Conservation (phyloP, 164 flowering plant species). For the Macadamia tetraphylla region DNA sequence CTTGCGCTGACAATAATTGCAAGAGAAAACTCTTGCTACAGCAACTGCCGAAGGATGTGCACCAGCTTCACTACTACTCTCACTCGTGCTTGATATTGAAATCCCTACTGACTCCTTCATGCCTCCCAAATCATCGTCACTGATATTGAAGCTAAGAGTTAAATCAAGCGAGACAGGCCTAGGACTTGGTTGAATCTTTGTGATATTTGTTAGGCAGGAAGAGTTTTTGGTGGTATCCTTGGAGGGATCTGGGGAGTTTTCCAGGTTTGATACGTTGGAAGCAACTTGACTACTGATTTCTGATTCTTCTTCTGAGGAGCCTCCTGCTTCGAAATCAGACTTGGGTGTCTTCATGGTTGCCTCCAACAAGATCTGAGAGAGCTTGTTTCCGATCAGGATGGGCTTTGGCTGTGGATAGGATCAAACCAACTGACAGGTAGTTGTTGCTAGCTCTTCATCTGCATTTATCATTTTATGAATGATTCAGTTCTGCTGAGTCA, state of each 20-base stretch:
- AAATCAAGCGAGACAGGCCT: slow-evolving; percentile 48
- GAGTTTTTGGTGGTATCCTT: slow-evolving; percentile 22
- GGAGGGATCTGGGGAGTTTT: slow-evolving; percentile 26
- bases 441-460: slow-evolving; percentile 15
- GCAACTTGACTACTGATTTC: slow-evolving; percentile 53
- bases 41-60: slow-evolving; percentile 19
- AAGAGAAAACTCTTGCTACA: slow-evolving; percentile 66
- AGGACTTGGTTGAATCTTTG: slow-evolving; percentile 17
- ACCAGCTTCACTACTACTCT: slow-evolving; percentile 26
- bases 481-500: not conserved
- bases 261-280: slow-evolving; percentile 48
- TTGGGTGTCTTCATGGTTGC: slow-evolving; percentile 35
- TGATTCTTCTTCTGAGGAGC: slow-evolving; percentile 48
- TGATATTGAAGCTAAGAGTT: slow-evolving; percentile 34
- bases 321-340: slow-evolving; percentile 28
- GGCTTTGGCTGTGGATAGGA: not conserved
- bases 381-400: not conserved
- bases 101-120: slow-evolving; percentile 15
- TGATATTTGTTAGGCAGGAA: slow-evolving; percentile 22
- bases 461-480: slow-evolving; percentile 2
- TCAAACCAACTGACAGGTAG: not conserved
- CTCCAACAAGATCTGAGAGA: not conserved
- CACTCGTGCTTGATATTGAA: slow-evolving; percentile 28
- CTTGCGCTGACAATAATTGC: slow-evolving; percentile 77
- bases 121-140: slow-evolving; percentile 17